Base-by-base conservation (phyloP, 768 basidiomycete genomes). In the Mycena belliarum region DNA sequence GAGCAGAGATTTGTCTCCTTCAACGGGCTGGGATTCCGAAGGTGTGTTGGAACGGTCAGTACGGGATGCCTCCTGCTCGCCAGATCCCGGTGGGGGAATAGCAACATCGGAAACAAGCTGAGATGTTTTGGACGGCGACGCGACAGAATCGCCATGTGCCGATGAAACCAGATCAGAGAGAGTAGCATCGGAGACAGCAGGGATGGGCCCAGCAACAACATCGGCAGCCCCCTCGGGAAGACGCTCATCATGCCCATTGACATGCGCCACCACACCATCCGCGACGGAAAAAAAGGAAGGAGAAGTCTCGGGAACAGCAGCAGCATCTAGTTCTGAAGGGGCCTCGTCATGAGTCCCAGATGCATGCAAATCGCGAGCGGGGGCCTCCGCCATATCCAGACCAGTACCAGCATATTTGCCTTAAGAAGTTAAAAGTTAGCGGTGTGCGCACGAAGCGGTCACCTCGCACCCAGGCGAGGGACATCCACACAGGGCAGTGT, bases 381-480 rank as follows among this genome's bases (percentile, higher is more conserved):
- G 70, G 60, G 60, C 55, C 63, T 65, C 73, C 65, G 70, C 73
- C 73, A 78, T 72, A 74, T 78, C 70, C 60, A 72, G 67, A 70
- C 70, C 74, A 74, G 67, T 63, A 61, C 55, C 69, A 71, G 70
- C 67, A 75, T 70, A 64, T 71, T 74, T 69, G 72, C 80, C 82
- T 83, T 81, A 71, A 80, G 75, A 76, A 79, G 72, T 67, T 68
- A 70, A 70, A 73, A 69, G 82, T 91, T 73, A 90, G 89, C 73
- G 70, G 77, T 76, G 79, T 76, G 83, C 79, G 81, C 77, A 73
- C 70, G 67, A 75, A 76, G 79, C 76, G 72, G 66, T 73, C 76
- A 73, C 74, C 76, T 72, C 70, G 68, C 65, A 66, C 63, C 59
- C 62, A 63, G 63, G 72, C 73, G 73, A 75, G 73, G 70, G 70